phyloP scores from a whole-genome alignment of 192 early-diverging fungal species.

The Mortierella hygrophila region DNA sequence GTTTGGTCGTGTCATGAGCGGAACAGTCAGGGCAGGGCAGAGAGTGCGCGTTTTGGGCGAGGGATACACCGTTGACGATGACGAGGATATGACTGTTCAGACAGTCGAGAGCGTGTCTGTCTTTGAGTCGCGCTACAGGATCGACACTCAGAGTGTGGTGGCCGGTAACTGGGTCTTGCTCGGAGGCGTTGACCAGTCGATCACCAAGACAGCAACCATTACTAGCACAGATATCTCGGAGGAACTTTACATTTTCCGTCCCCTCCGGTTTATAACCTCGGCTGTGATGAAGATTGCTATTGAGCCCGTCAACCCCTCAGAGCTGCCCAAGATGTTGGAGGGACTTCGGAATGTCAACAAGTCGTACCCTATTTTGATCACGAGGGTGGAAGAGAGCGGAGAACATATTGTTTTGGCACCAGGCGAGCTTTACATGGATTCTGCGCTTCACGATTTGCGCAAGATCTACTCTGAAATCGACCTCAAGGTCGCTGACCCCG shows the following conservation, averaged over 20 bases:
- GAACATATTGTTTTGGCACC: conserved; percentile 96
- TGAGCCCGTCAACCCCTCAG: conserved; percentile 97
- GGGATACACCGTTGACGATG: conserved; percentile 91
- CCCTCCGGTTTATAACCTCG: conserved; percentile 83
- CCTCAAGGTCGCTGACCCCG: conserved; percentile 98
- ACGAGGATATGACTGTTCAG: conserved; percentile 95
- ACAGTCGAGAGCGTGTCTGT: conserved; percentile 80
- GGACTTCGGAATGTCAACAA: conserved; percentile 97
- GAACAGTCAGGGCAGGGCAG: conserved; percentile 82
- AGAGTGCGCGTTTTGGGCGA: conserved; percentile 93
- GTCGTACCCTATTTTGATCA: conserved; percentile 90
- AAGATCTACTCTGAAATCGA: conserved; percentile 96
- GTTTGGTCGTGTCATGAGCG: conserved; percentile 96
- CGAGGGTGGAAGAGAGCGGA: conserved; percentile 96
- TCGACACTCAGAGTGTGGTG: conserved; percentile 81
- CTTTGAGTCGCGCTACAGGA: conserved; percentile 87
- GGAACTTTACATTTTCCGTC: conserved; percentile 87
- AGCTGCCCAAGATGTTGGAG: conserved; percentile 98
- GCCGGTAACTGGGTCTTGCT: conserved; percentile 95
- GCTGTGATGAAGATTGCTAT: conserved; percentile 96
- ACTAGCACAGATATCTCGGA: conserved; percentile 70
- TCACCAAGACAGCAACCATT: conserved; percentile 96
- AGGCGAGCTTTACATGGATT: conserved; percentile 97
- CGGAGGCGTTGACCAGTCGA: conserved; percentile 91
- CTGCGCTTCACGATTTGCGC: conserved; percentile 95